phyloP scores from a whole-genome alignment of 768 basidiomycete species.

The Clathrus columnatus region DNA sequence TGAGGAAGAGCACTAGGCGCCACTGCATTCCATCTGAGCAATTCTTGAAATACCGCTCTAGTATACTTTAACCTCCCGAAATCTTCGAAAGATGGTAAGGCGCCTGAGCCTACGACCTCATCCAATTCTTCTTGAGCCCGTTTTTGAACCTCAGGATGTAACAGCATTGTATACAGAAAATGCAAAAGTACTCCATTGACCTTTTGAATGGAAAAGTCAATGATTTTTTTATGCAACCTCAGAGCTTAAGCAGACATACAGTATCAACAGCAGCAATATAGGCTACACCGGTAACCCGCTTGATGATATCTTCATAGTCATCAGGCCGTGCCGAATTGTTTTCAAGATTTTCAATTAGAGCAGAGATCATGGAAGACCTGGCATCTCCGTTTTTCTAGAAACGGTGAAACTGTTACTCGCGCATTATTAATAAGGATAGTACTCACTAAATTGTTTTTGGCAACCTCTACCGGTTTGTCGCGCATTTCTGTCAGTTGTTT shows the following conservation, averaged over 20 bases:
- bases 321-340: not conserved
- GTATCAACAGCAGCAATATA: not conserved
- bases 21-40: too few species aligned
- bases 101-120: conserved; percentile 17
- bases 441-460: not conserved
- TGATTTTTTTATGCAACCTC: not conserved
- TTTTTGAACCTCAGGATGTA: conserved; percentile 16
- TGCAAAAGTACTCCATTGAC: not conserved
- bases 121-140: too few species aligned
- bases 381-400: not conserved
- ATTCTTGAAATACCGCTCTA: too few species aligned
- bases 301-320: not conserved
- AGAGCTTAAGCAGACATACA: too few species aligned
- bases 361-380: not conserved
- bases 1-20: not conserved
- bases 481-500: not conserved
- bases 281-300: not conserved
- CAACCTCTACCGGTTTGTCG: not conserved
- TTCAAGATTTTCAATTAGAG: not conserved
- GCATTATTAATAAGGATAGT: not conserved
- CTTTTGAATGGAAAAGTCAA: not conserved
- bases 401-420: not conserved
- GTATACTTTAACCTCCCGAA: too few species aligned
- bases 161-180: conserved; percentile 18
- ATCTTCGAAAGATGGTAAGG: conserved; percentile 18